Conservation (phyloP, 2,329 filamentous ascomycete species). For the Fusarium dimerum region DNA sequence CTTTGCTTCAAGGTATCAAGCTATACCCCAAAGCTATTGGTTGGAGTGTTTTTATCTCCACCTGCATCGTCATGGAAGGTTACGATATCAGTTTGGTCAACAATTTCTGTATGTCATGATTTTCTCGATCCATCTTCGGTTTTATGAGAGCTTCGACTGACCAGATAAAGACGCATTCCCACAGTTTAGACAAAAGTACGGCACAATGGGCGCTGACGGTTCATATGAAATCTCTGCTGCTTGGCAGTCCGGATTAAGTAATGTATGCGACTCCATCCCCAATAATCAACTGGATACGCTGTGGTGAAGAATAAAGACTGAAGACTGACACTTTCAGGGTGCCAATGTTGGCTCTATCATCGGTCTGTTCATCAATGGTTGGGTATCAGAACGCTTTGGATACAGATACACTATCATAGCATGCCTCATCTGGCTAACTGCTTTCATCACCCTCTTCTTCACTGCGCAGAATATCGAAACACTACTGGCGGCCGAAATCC, state of each 20-base stretch:
- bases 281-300: not conserved
- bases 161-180: constrained; percentile 16
- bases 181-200: constrained; percentile 25
- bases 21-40: constrained; percentile 24
- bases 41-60: constrained; percentile 24
- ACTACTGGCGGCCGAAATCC: constrained; percentile 23
- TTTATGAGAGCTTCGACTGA: not conserved
- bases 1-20: constrained; percentile 23
- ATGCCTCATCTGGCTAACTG: constrained; percentile 18
- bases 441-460: constrained; percentile 24
- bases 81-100: constrained; percentile 22
- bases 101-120: constrained; percentile 19
- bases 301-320: not conserved
- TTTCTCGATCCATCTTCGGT: not conserved
- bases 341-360: constrained; percentile 24
- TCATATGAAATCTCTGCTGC: constrained; percentile 22
- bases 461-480: constrained; percentile 23
- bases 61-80: constrained; percentile 26
- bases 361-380: constrained; percentile 23
- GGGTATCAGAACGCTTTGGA: constrained; percentile 19
- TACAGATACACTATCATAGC: constrained; percentile 25
- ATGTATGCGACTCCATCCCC: not conserved
- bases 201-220: constrained; percentile 14
- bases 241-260: constrained; percentile 24
- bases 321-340: constrained; percentile 6